These are phyloP conservation scores for Beauveria sp. DNA, from an alignment of 2,329 filamentous ascomycete species.

Conservation along the genomic window DNA sequence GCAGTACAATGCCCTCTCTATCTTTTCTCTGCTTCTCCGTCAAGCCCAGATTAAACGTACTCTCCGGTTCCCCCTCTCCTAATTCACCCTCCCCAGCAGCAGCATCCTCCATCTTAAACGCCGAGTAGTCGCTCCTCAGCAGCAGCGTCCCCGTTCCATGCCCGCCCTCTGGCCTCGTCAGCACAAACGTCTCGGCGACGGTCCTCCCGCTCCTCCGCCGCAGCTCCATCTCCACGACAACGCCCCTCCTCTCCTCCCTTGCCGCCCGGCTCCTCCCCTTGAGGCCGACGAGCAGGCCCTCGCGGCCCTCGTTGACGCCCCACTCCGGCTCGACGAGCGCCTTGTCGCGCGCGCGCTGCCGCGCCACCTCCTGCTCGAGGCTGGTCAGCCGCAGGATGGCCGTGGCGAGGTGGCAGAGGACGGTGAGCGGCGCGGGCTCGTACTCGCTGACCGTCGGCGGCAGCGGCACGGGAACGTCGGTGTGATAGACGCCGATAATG, in stretches of 20 bases:
- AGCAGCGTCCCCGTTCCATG: constrained; percentile 29
- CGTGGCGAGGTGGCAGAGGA: constrained; percentile 81
- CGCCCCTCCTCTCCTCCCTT: constrained; percentile 29
- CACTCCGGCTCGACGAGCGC: constrained; percentile 70
- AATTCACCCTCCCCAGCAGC: constrained; percentile 28
- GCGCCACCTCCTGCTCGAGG: constrained; percentile 65
- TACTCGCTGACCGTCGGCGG: constrained; percentile 41
- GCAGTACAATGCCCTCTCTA: constrained; percentile 81
- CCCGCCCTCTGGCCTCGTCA: constrained; percentile 22
- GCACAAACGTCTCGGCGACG: constrained; percentile 60
- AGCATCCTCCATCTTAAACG: constrained; percentile 46
- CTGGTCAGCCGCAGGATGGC: constrained; percentile 69
- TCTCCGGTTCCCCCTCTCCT: constrained; percentile 49
- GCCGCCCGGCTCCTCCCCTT: constrained; percentile 33
- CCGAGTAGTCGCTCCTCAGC: constrained; percentile 70
- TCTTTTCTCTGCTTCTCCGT: constrained; percentile 86
- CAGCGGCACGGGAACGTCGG: constrained; percentile 60
- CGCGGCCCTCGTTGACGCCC: constrained; percentile 67
- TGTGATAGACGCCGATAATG: constrained; percentile 74
- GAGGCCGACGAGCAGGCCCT: constrained; percentile 70
- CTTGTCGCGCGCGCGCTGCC: constrained; percentile 67
- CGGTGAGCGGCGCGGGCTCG: constrained; percentile 60
- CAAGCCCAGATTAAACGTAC: constrained; percentile 78
- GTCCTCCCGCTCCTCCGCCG: constrained; percentile 73
- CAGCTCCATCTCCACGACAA: constrained; percentile 81